Evolutionary conservation across 352 stramenopile species (phyloP).

Genomic region (Pythium grandisporangium): DNA sequence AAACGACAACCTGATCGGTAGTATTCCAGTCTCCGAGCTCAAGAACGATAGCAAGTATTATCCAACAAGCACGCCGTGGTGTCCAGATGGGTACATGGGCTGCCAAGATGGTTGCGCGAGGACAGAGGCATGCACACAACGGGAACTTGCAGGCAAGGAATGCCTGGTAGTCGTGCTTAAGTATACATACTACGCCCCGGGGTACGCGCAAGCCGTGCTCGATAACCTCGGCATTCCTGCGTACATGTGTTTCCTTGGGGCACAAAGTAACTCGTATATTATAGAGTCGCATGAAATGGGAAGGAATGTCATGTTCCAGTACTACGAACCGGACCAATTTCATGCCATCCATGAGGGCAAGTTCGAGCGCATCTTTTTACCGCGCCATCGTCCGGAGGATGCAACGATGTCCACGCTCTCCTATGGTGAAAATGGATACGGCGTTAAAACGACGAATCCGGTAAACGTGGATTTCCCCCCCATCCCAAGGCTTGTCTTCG

Average conservation of each 20-base stretch:
- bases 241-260: conserved; percentile 46
- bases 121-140: conserved; percentile 24
- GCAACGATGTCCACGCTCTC: conserved; percentile 5
- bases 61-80: background rate
- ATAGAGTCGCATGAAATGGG: conserved; percentile 9
- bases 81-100: conserved; percentile 10
- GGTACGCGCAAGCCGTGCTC: conserved; percentile 29
- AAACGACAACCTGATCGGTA: background rate
- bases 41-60: background rate
- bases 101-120: conserved; percentile 34
- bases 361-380: conserved; percentile 35
- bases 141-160: conserved; percentile 16
- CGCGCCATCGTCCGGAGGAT: conserved; percentile 9
- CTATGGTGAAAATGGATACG: conserved; percentile 35
- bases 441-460: conserved; percentile 20
- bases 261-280: too few relatives aligned
- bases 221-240: conserved; percentile 32
- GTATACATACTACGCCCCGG: conserved; percentile 17
- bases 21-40: background rate
- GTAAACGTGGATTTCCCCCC: conserved; percentile 26
- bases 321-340: conserved; percentile 42
- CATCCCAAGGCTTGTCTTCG: conserved; percentile 18
- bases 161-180: conserved; percentile 41
- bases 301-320: conserved; percentile 25
- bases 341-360: conserved; percentile 14